These are phyloP conservation scores for Botryosphaeria dothidea DNA, from an alignment of 2,329 filamentous ascomycete genomes.

Conservation along the genomic window DNA sequence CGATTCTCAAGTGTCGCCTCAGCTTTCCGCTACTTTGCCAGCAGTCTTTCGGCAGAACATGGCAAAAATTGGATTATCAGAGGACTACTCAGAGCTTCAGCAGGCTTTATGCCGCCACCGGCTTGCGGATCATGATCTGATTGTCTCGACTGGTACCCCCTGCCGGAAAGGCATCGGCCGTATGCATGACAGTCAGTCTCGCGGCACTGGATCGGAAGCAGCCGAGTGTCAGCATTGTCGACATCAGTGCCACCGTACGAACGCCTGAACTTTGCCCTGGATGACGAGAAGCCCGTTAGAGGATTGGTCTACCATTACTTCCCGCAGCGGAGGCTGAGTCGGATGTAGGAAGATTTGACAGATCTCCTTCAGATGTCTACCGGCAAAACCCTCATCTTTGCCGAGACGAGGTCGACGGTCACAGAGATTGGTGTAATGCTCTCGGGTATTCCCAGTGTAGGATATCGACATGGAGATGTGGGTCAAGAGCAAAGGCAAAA, in stretches of 20 bases:
- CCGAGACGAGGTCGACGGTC: background rate
- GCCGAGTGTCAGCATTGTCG: too few relatives aligned
- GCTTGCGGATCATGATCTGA: background rate
- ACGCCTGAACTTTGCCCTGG: background rate
- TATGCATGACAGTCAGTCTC: background rate
- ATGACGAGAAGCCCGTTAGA: background rate
- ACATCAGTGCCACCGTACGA: background rate
- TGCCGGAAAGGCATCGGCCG: background rate
- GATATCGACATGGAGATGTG: background rate
- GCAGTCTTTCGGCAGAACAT: too few relatives aligned
- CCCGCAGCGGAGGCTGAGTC: background rate
- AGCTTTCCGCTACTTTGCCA: too few relatives aligned
- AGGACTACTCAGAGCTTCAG: background rate
- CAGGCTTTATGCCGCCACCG: background rate
- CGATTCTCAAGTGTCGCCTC: too few relatives aligned
- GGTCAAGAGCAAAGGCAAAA: background rate
- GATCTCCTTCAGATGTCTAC: background rate
- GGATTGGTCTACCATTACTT: background rate
- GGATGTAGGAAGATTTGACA: background rate
- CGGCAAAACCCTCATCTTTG: background rate
- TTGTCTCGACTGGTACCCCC: background rate
- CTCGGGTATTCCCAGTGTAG: background rate
- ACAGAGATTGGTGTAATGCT: background rate
- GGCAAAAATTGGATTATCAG: background rate
- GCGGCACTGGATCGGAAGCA: too few relatives aligned